phyloP scores from a whole-genome alignment of 768 basidiomycete genomes.

The Lentinula aciculospora region DNA sequence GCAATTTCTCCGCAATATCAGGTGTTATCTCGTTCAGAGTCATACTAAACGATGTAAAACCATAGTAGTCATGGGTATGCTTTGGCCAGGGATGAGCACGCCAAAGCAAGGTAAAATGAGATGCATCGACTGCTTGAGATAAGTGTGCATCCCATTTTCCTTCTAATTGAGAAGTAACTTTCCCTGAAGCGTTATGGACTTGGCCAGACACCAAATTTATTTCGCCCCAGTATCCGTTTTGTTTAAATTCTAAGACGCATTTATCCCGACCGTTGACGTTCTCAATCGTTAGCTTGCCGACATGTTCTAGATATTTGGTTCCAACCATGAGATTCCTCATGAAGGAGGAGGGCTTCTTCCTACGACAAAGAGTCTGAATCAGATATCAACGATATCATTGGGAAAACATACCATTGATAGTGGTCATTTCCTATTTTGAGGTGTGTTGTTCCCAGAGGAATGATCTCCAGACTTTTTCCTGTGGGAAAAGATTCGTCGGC shows the following conservation, averaged over 20 bases:
- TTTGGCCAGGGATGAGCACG: slow-evolving; percentile 68
- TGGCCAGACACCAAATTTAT: slow-evolving; percentile 66
- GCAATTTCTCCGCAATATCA: slow-evolving; percentile 57
- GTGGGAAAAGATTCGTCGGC: slow-evolving; percentile 13
- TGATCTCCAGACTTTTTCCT: slow-evolving; percentile 90
- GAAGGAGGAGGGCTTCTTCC: slow-evolving; percentile 86
- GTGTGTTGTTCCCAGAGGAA: slow-evolving; percentile 68
- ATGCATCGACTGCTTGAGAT: slow-evolving; percentile 60
- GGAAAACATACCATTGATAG: slow-evolving; percentile 58
- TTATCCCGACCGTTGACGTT: slow-evolving; percentile 49
- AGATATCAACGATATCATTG: background rate
- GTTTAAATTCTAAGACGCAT: slow-evolving; percentile 82
- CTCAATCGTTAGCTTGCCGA: slow-evolving; percentile 71
- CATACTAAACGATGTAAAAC: slow-evolving; percentile 76
- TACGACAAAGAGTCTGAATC: slow-evolving; percentile 20
- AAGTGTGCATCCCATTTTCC: slow-evolving; percentile 89
- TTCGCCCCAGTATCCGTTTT: slow-evolving; percentile 78
- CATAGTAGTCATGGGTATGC: slow-evolving; percentile 67
- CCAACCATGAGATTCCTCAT: slow-evolving; percentile 88
- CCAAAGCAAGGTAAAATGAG: slow-evolving; percentile 75
- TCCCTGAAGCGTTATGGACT: slow-evolving; percentile 48
- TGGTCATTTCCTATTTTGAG: slow-evolving; percentile 61
- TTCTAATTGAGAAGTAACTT: slow-evolving; percentile 60
- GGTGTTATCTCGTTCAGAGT: slow-evolving; percentile 76
- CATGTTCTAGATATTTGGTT: slow-evolving; percentile 85